A percentile compares a stretch with the other conserved stretches of the same genome.
These are phyloP conservation scores for Picochlorum sp. DNA, from an alignment of 139 green algal species.

Conservation along the genomic window DNA sequence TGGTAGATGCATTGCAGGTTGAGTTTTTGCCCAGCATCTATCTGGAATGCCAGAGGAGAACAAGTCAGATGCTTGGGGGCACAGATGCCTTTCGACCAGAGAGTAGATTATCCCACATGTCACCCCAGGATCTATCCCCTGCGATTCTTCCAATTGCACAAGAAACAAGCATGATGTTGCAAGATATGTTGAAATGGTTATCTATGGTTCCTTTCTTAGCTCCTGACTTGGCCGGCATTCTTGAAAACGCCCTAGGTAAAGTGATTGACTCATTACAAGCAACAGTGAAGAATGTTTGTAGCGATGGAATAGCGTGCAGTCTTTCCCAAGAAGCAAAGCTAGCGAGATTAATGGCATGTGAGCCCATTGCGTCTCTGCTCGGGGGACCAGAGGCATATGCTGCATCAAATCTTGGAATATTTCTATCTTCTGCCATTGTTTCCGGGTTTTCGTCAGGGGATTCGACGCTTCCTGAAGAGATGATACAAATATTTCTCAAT, in stretches of 20 bases:
- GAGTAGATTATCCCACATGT: no score
- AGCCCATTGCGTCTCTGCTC: slow-evolving; percentile 45
- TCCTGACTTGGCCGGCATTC: slow-evolving; percentile 33
- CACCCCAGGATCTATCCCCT: slow-evolving; percentile 6
- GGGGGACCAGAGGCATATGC: slow-evolving; percentile 26
- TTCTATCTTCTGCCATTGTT: slow-evolving; percentile 1
- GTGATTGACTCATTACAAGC: slow-evolving; percentile 41
- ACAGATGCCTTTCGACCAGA: slow-evolving; percentile 37
- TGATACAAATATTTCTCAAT: slow-evolving; percentile 22
- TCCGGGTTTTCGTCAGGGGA: slow-evolving; percentile 26
- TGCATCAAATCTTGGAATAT: slow-evolving; percentile 12
- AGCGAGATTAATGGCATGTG: slow-evolving; percentile 41
- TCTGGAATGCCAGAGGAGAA: slow-evolving; percentile 34
- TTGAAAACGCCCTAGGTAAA: slow-evolving; percentile 48
- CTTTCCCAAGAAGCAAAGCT: slow-evolving; percentile 21
- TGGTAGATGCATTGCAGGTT: slow-evolving; percentile 11
- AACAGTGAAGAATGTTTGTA: neutral
- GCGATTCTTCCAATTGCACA: slow-evolving; percentile 37
- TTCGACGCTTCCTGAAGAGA: slow-evolving; percentile 18
- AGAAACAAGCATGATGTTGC: slow-evolving; percentile 31
- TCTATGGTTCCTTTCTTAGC: slow-evolving; percentile 9
- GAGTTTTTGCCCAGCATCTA: slow-evolving; percentile 55
- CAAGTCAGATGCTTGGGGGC: slow-evolving; percentile 38
- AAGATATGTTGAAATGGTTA: slow-evolving; percentile 41
- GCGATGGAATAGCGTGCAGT: neutral